These are phyloP conservation scores for Monosporascus sp. DNA, from an alignment of 2,329 filamentous ascomycete genomes.

Conservation along the genomic window DNA sequence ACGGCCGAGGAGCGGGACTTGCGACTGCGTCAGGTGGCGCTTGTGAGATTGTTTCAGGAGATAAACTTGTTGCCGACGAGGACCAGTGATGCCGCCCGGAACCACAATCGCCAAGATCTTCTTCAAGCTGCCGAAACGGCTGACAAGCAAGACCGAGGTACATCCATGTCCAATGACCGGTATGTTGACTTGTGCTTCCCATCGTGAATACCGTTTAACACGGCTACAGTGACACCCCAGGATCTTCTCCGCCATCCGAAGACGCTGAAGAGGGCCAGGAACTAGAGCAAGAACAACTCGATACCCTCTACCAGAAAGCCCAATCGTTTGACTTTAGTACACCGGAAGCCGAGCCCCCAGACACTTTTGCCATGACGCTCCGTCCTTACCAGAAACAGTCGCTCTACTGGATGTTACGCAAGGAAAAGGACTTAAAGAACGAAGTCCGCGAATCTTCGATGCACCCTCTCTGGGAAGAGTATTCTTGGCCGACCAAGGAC, in stretches of 20 bases:
- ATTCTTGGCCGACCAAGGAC: slow-evolving; percentile 82
- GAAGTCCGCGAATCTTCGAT: slow-evolving; percentile 70
- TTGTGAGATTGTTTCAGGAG: slow-evolving; percentile 86
- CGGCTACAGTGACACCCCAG: slow-evolving; percentile 24
- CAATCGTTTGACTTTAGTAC: slow-evolving; percentile 96
- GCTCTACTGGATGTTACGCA: slow-evolving; percentile 91
- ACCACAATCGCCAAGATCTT: slow-evolving; percentile 76
- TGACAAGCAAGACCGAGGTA: slow-evolving; percentile 65
- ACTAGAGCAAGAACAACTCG: slow-evolving; percentile 91
- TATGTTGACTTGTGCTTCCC: slow-evolving; percentile 1
- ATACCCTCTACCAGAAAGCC: slow-evolving; percentile 89
- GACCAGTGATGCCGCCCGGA: slow-evolving; percentile 67
- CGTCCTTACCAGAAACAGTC: slow-evolving; percentile 95
- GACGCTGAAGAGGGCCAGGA: slow-evolving; percentile 82
- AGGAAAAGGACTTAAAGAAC: slow-evolving; percentile 75
- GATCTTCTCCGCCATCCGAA: slow-evolving; percentile 52
- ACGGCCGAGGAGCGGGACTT: slow-evolving; percentile 79
- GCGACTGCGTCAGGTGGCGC: slow-evolving; percentile 75
- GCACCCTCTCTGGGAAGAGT: slow-evolving; percentile 98
- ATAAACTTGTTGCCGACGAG: slow-evolving; percentile 75
- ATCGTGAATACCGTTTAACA: background rate
- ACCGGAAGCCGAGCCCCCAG: slow-evolving; percentile 75
- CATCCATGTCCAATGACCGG: slow-evolving; percentile 28
- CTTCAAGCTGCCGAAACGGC: slow-evolving; percentile 83
- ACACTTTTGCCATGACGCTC: slow-evolving; percentile 75